phyloP scores from a whole-genome alignment of 495 filamentous ascomycete species.

The Aspergillus hancockii region DNA sequence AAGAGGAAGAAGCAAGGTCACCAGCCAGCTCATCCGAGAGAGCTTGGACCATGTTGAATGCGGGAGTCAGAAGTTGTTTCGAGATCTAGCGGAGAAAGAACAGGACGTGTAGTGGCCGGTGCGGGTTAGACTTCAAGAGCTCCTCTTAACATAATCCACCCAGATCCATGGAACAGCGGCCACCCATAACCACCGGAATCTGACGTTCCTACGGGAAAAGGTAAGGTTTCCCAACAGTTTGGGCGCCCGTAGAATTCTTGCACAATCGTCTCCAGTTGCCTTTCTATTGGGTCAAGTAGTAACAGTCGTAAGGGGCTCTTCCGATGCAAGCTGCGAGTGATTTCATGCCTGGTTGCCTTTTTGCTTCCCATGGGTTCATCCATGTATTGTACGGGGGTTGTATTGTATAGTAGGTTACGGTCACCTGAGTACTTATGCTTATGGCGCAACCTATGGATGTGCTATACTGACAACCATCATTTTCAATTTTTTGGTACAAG shows the following conservation, averaged over 20 bases:
- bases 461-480: no score
- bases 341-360: background rate
- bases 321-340: background rate
- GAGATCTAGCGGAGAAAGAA: background rate
- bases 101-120: background rate
- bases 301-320: background rate
- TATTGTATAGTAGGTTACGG: background rate
- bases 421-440: no score
- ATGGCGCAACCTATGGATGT: background rate
- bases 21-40: background rate
- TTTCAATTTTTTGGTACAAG: no score
- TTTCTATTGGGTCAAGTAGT: background rate
- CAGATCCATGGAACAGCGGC: background rate
- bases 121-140: background rate
- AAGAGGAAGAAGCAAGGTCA: background rate
- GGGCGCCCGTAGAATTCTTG: background rate
- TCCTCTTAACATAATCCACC: background rate
- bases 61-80: no score
- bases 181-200: background rate
- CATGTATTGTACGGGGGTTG: background rate
- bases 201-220: background rate
- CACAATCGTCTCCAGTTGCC: background rate
- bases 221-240: constrained; percentile 5
- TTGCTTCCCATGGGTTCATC: background rate
- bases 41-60: background rate